Percentiles rank a stretch among this genome's conserved stretches.
Evolutionary conservation across 495 filamentous ascomycete species (phyloP).

Genomic region (Aspergillus heteromorphus): DNA sequence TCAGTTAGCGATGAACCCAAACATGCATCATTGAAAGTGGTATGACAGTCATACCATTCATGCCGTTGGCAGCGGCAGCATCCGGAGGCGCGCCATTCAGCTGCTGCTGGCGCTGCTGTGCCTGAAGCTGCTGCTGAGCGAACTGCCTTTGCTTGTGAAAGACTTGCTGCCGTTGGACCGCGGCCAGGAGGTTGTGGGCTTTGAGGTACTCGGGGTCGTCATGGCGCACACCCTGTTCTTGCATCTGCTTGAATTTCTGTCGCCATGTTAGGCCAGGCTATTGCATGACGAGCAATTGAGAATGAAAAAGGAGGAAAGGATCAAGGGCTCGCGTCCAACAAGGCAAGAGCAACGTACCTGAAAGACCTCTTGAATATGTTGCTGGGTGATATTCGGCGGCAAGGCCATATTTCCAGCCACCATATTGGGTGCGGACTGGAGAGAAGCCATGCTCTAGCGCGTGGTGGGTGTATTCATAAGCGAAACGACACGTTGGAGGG

Average conservation of each 20-base stretch:
- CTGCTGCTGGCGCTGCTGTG: conserved; percentile 45
- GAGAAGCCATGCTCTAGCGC: conserved; percentile 64
- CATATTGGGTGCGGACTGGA: conserved; percentile 62
- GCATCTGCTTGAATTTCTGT: conserved; percentile 80
- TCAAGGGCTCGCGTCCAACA: neutral
- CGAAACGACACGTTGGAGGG: conserved; percentile 14
- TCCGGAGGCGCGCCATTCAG: conserved; percentile 37
- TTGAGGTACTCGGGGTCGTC: conserved; percentile 79
- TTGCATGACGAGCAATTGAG: conserved; percentile 7
- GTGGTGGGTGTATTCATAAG: conserved; percentile 32
- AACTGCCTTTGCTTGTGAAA: conserved; percentile 43
- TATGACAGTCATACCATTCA: conserved; percentile 39
- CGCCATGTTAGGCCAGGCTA: neutral
- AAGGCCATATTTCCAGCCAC: conserved; percentile 54
- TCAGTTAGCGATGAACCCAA: conserved; percentile 4
- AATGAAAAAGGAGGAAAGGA: conserved; percentile 1
- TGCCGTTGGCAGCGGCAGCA: conserved; percentile 37
- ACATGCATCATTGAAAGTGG: neutral
- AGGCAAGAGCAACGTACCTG: conserved; percentile 37
- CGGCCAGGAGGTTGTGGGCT: conserved; percentile 58
- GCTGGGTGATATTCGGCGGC: conserved; percentile 51
- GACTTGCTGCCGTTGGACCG: conserved; percentile 57
- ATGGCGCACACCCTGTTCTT: conserved; percentile 63
- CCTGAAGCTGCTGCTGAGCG: conserved; percentile 42
- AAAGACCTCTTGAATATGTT: conserved; percentile 57